Evolutionary conservation across 1,284 basidiomycete species (phyloP), one percentile per base, ranked within the genome.

Genomic region (Ustilago curta): DNA sequence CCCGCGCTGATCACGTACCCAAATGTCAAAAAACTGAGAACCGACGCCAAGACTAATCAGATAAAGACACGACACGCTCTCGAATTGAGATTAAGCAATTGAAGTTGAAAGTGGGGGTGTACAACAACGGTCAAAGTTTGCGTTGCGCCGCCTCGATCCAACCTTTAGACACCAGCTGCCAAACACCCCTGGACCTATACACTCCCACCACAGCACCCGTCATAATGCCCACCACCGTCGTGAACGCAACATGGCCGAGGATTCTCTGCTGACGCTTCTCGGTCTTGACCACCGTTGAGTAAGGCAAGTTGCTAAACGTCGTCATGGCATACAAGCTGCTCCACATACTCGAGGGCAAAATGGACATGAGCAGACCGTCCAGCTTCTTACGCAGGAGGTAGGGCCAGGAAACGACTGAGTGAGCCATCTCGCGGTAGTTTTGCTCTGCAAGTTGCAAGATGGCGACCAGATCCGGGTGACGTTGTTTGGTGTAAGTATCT

Each of bases 341-440:
- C 96, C 96, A 99, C 37, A 92, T 92, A 63, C 85, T 85, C 40
- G 91, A 90, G 58, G 91, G 92, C 70, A 94, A 87, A 59, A 92
- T 59, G 77, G 70, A 70, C 88, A 91, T 86, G n/a, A 89, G 81
- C 52, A 87, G 42, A 12, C 78, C 82, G 87, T 98, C 95, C 66
- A 98, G 85, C 47, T 89, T 88, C 85, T 94, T 93, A 81, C 91
- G 91, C 80, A 95, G 87, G 61, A 92, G 88, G 87, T 95, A 95
- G 50, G 89, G 84, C 43, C 91, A 90, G 40, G 91, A 93, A 29
- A 93, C 91, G 69, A 98, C 95, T 62, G 90, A 89, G 84, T 95
- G 93, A 67, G 94, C 90, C 96, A 99, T 98, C 86, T 97, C 95
- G 79, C 91, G 89, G 86, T 97, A 99, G 87, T 99, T 98, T 77